Evolutionary conservation across 1,139 yeast genomes (phyloP).

Genomic region (Nakaseomyces uthaithaninus): DNA sequence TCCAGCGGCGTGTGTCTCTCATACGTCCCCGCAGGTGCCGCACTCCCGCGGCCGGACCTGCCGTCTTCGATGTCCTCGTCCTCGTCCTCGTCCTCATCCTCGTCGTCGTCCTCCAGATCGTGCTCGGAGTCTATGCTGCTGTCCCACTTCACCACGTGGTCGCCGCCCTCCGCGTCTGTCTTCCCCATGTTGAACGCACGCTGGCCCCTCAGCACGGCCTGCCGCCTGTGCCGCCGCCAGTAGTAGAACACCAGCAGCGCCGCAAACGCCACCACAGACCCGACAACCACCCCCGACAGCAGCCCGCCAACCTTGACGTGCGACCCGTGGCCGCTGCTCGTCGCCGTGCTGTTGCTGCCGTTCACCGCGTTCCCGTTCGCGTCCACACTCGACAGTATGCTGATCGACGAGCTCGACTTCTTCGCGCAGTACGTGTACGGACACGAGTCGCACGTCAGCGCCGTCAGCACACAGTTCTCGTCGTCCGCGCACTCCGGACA

Average conservation of each 20-base stretch:
- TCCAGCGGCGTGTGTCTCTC: conserved; percentile 9
- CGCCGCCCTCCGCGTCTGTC: background rate
- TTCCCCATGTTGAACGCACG: conserved; percentile 8
- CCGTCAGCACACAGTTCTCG: conserved; percentile 44
- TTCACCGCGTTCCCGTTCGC: conserved; percentile 7
- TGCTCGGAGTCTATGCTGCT: conserved; percentile 31
- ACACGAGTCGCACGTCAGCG: conserved; percentile 51
- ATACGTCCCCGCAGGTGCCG: conserved; percentile 12
- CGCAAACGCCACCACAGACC: conserved; percentile 35
- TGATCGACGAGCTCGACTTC: conserved; percentile 13
- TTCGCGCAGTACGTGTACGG: conserved; percentile 47
- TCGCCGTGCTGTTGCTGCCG: conserved; percentile 11
- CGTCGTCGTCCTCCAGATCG: conserved; percentile 12
- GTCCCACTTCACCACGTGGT: conserved; percentile 1
- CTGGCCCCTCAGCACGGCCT: background rate
- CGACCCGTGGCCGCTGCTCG: background rate
- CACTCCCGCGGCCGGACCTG: conserved; percentile 5
- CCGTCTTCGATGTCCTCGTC: conserved; percentile 14
- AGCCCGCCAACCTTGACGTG: conserved; percentile 16
- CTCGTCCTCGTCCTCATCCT: conserved; percentile 13
- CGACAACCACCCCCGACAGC: conserved; percentile 60
- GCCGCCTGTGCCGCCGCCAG: background rate
- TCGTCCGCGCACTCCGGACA: conserved; percentile 52
- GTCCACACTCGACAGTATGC: conserved; percentile 9
- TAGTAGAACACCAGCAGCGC: conserved; percentile 3